Conservation (phyloP, 2,329 filamentous ascomycete genomes). For the Leptographium galeiforme region DNA sequence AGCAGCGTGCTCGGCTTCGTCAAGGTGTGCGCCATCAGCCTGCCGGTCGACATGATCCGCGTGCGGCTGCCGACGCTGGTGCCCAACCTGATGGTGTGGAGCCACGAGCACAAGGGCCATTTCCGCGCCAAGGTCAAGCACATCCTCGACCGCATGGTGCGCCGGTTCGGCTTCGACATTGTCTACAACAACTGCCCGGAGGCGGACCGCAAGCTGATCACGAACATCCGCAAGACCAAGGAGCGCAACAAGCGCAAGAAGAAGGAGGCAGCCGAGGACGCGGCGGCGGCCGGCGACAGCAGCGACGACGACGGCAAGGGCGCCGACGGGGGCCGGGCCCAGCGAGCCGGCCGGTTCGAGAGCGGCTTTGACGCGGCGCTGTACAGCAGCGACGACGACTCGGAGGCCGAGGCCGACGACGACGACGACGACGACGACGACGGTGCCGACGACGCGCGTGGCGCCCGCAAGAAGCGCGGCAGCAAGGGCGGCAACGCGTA, state of each 20-base stretch:
- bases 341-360: conserved; percentile 50
- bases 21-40: conserved; percentile 82
- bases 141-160: conserved; percentile 86
- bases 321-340: conserved; percentile 22
- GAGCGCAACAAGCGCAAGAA: conserved; percentile 86
- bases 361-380: conserved; percentile 95
- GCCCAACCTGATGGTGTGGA: conserved; percentile 89
- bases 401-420: conserved; percentile 38
- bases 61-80: conserved; percentile 66
- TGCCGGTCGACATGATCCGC: conserved; percentile 67
- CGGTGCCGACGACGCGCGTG: not conserved
- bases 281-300: conserved; percentile 23
- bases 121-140: conserved; percentile 97
- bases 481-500: conserved; percentile 58
- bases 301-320: conserved; percentile 40
- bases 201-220: conserved; percentile 75
- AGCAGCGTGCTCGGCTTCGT: conserved; percentile 90
- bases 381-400: conserved; percentile 57
- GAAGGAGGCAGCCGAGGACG: conserved; percentile 46
- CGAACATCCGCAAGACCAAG: conserved; percentile 90
- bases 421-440: conserved; percentile 33
- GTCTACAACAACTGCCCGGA: conserved; percentile 75
- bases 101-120: conserved; percentile 94
- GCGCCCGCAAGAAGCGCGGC: conserved; percentile 27
- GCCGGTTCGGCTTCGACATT: conserved; percentile 72